Evolutionary conservation across 306 rosid species (phyloP).

Genomic region (Canavalia gladiata): DNA sequence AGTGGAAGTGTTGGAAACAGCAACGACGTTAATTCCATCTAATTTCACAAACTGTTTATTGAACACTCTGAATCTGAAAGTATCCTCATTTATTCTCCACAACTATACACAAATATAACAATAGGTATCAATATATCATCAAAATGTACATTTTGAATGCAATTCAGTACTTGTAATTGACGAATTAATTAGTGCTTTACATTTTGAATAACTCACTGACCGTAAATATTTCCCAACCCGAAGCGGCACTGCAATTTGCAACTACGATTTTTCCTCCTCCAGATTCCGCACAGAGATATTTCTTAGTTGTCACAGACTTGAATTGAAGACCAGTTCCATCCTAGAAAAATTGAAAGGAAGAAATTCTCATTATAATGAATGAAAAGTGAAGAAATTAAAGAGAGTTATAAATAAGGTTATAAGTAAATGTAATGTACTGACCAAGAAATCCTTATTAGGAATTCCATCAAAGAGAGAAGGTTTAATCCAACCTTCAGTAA

Average conservation of each 20-base stretch:
- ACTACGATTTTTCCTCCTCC: constrained; percentile 83
- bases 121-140: background rate
- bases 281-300: constrained; percentile 65
- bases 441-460: constrained; percentile 79
- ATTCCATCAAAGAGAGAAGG: constrained; percentile 86
- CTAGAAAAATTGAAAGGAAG: constrained; percentile 38
- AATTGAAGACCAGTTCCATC: constrained; percentile 79
- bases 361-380: background rate
- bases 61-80: constrained; percentile 67
- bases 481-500: constrained; percentile 90
- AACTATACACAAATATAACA: constrained; percentile 47
- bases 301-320: constrained; percentile 66
- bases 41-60: constrained; percentile 69
- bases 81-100: constrained; percentile 72
- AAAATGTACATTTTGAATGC: no score
- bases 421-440: background rate
- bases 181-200: no score
- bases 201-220: constrained; percentile 40
- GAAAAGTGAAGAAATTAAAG: background rate
- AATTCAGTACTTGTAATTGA: no score
- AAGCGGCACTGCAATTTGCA: constrained; percentile 72
- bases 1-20: constrained; percentile 48
- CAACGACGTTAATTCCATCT: constrained; percentile 58
- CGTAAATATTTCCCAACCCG: constrained; percentile 78
- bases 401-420: background rate